phyloP scores from a whole-genome alignment of 2,329 filamentous ascomycete species.

The Plenodomus lindquistii region DNA sequence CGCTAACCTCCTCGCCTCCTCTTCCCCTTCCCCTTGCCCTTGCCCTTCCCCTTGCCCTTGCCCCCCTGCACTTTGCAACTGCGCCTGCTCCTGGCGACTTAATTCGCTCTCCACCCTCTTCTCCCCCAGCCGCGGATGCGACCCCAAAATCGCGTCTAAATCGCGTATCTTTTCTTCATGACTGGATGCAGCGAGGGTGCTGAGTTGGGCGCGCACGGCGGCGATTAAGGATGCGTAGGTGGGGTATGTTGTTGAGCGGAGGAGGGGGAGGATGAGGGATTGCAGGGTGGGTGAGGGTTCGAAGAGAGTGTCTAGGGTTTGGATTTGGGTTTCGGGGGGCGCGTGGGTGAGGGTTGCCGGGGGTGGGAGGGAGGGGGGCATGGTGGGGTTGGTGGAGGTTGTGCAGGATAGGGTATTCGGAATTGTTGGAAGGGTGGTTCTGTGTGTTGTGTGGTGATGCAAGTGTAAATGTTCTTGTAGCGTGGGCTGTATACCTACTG shows the following conservation, averaged over 20 bases:
- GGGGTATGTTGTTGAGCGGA: slow-evolving; percentile 63
- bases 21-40: slow-evolving; percentile 53
- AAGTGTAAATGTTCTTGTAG: neutral
- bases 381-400: slow-evolving; percentile 3
- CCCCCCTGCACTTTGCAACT: slow-evolving; percentile 59
- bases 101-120: slow-evolving; percentile 81
- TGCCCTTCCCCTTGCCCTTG: slow-evolving; percentile 63
- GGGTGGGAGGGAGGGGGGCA: slow-evolving; percentile 56
- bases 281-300: slow-evolving; percentile 80
- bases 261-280: slow-evolving; percentile 67
- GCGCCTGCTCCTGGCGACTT: slow-evolving; percentile 80
- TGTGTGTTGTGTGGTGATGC: neutral
- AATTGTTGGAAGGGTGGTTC: neutral
- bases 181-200: slow-evolving; percentile 35
- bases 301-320: slow-evolving; percentile 77
- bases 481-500: too few species aligned
- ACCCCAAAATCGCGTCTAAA: slow-evolving; percentile 73
- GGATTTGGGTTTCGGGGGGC: slow-evolving; percentile 58
- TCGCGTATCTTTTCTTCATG: slow-evolving; percentile 56
- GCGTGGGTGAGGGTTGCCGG: slow-evolving; percentile 61
- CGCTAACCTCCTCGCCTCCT: slow-evolving; percentile 60
- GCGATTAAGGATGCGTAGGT: slow-evolving; percentile 73
- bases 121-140: slow-evolving; percentile 82
- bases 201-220: slow-evolving; percentile 66
- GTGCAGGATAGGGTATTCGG: slow-evolving; percentile 2